Conservation (phyloP, 2,329 filamentous ascomycete genomes). For the Clonostachys rosea region DNA sequence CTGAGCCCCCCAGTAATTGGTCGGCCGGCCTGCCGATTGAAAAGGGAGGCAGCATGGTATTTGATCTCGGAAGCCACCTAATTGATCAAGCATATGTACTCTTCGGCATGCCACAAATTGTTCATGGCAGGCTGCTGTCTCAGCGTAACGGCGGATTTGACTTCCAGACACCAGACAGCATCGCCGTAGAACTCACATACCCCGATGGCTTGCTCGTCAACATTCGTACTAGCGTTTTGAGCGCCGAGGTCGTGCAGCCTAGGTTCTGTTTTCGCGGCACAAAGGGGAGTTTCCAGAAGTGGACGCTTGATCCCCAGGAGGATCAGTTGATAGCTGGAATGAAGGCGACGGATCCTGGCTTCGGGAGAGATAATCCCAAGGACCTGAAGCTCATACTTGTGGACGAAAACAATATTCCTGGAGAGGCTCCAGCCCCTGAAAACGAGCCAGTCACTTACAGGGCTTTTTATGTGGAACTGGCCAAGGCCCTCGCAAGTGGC, state of each 20-base stretch:
- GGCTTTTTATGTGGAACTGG: constrained; percentile 58
- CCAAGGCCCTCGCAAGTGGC: constrained; percentile 38
- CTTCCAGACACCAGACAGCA: constrained; percentile 49
- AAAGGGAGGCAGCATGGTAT: constrained; percentile 64
- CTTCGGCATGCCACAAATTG: constrained; percentile 62
- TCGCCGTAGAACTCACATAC: constrained; percentile 66
- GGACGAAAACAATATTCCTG: constrained; percentile 41
- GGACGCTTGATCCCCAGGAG: constrained; percentile 69
- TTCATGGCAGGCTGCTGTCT: constrained; percentile 65
- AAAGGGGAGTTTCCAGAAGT: constrained; percentile 72
- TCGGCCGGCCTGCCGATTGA: constrained; percentile 56
- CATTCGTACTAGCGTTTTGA: constrained; percentile 65
- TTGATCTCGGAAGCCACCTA: constrained; percentile 72
- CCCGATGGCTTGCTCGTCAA: constrained; percentile 58
- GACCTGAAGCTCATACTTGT: constrained; percentile 55
- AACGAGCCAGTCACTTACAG: constrained; percentile 63
- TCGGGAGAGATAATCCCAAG: constrained; percentile 52
- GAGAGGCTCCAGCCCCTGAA: constrained; percentile 47
- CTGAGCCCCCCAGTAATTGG: constrained; percentile 60
- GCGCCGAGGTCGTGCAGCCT: constrained; percentile 63
- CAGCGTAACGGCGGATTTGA: constrained; percentile 49
- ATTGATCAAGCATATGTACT: constrained; percentile 70
- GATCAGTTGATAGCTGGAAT: constrained; percentile 64
- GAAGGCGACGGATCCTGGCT: constrained; percentile 55
- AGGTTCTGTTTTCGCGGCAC: constrained; percentile 75